A percentile compares a stretch with the other conserved stretches of the same genome.
Conservation (phyloP, 257 asterid species). For the Anisodus tanguticus region DNA sequence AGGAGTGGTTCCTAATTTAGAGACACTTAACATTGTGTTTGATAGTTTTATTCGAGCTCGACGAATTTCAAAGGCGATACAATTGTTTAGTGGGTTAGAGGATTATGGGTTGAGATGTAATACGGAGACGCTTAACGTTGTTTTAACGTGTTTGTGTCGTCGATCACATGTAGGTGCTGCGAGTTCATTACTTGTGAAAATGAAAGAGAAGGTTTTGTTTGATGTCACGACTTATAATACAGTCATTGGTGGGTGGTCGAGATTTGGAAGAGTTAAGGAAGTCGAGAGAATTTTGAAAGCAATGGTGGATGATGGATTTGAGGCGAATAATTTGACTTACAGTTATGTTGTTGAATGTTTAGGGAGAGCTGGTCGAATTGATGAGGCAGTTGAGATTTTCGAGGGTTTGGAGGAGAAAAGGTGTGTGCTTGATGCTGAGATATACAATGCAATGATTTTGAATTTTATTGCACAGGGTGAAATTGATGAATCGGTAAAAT, state of each 20-base stretch:
- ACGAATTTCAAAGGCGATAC: conserved; percentile 61
- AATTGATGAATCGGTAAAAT: conserved; percentile 61
- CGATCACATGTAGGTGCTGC: conserved; percentile 67
- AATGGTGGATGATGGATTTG: conserved; percentile 76
- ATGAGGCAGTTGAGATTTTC: conserved; percentile 64
- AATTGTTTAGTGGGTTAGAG: conserved; percentile 57
- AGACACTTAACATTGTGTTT: conserved; percentile 62
- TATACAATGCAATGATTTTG: conserved; percentile 77
- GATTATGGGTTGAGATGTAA: conserved; percentile 55
- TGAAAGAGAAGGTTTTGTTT: conserved; percentile 57
- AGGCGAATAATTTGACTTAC: conserved; percentile 65
- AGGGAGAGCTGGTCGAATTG: conserved; percentile 78
- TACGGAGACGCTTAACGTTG: conserved; percentile 52
- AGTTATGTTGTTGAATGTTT: conserved; percentile 67
- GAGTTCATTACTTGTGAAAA: conserved; percentile 56
- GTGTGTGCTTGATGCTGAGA: conserved; percentile 45
- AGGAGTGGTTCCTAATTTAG: conserved; percentile 51
- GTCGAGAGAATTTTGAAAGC: conserved; percentile 60
- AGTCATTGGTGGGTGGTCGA: conserved; percentile 84
- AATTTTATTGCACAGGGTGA: conserved; percentile 58
- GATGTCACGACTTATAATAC: conserved; percentile 55
- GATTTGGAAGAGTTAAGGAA: conserved; percentile 65
- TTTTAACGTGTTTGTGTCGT: conserved; percentile 61
- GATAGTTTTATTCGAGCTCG: conserved; percentile 71
- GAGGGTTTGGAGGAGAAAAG: conserved; percentile 58